These are phyloP conservation scores for Rhodotorula kratochvilovae DNA, from an alignment of 768 basidiomycete genomes.

Conservation along the genomic window DNA sequence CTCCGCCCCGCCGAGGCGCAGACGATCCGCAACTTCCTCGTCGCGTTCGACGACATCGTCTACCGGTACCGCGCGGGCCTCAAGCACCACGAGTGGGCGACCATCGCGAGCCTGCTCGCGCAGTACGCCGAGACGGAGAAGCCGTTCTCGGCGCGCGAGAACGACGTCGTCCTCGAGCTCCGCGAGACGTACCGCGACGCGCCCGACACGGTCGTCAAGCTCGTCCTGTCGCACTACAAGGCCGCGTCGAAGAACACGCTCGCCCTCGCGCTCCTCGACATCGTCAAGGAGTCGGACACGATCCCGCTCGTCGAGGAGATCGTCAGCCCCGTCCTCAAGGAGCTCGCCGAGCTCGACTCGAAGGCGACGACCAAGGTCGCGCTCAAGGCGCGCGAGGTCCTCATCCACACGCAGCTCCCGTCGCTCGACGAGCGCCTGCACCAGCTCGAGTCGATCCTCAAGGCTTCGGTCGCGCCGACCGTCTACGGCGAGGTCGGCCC, in stretches of 20 bases:
- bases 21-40: constrained; percentile 70
- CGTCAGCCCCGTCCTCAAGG: constrained; percentile 70
- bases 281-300: constrained; percentile 74
- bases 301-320: constrained; percentile 72
- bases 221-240: constrained; percentile 93
- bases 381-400: constrained; percentile 91
- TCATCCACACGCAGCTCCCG: constrained; percentile 93
- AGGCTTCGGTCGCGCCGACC: constrained; percentile 75
- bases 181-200: constrained; percentile 89
- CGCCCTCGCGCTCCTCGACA: constrained; percentile 76
- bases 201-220: constrained; percentile 75
- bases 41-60: constrained; percentile 66
- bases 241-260: constrained; percentile 87
- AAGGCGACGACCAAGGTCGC: constrained; percentile 90
- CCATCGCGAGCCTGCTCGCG: constrained; percentile 69
- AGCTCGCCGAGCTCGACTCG: constrained; percentile 79
- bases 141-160: constrained; percentile 88
- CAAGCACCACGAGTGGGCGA: constrained; percentile 76
- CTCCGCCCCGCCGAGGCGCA: constrained; percentile 73
- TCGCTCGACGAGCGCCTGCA: constrained; percentile 88
- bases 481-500: constrained; percentile 80
- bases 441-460: constrained; percentile 92
- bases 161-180: constrained; percentile 80
- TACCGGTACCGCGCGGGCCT: constrained; percentile 75
- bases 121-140: constrained; percentile 82